Conservation (phyloP, 768 basidiomycete species). For the Leccinum ochraceum region DNA sequence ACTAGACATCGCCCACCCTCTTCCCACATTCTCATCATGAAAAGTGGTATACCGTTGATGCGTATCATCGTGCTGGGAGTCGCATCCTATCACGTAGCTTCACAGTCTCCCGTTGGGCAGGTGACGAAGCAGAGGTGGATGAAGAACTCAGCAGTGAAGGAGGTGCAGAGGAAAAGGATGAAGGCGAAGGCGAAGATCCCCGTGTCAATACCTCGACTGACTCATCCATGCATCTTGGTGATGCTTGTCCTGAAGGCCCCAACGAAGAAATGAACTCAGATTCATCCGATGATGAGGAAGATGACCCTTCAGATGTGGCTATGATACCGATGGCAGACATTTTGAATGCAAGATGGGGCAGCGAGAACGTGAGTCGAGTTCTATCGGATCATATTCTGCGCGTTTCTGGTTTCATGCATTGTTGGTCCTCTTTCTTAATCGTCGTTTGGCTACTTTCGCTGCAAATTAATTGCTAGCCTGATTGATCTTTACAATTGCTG, state of each 20-base stretch:
- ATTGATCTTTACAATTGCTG: neutral
- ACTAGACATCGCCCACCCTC: slow-evolving; percentile 68
- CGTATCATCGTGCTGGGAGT: slow-evolving; percentile 89
- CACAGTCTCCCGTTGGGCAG: slow-evolving; percentile 66
- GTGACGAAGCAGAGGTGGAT: slow-evolving; percentile 26
- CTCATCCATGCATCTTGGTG: slow-evolving; percentile 36
- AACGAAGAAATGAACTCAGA: slow-evolving; percentile 42
- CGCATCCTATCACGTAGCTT: slow-evolving; percentile 93
- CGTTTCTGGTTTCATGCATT: neutral
- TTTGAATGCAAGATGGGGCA: slow-evolving; percentile 84
- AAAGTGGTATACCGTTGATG: slow-evolving; percentile 62
- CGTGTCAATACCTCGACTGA: slow-evolving; percentile 14
- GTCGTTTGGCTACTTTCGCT: neutral
- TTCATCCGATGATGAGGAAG: slow-evolving; percentile 45
- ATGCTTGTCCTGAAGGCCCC: slow-evolving; percentile 9
- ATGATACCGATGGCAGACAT: slow-evolving; percentile 99
- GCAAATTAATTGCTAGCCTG: neutral
- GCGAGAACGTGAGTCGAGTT: slow-evolving; percentile 70
- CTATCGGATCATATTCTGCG: neutral
- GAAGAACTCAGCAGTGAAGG: slow-evolving; percentile 16
- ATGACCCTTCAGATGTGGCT: slow-evolving; percentile 64
- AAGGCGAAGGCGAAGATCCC: slow-evolving; percentile 35
- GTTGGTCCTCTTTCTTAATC: neutral
- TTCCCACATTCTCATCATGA: slow-evolving; percentile 54
- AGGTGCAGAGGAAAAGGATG: slow-evolving; percentile 38